These are phyloP conservation scores for Termitomyces sp. DNA, from an alignment of 768 basidiomycete genomes.

Conservation along the genomic window DNA sequence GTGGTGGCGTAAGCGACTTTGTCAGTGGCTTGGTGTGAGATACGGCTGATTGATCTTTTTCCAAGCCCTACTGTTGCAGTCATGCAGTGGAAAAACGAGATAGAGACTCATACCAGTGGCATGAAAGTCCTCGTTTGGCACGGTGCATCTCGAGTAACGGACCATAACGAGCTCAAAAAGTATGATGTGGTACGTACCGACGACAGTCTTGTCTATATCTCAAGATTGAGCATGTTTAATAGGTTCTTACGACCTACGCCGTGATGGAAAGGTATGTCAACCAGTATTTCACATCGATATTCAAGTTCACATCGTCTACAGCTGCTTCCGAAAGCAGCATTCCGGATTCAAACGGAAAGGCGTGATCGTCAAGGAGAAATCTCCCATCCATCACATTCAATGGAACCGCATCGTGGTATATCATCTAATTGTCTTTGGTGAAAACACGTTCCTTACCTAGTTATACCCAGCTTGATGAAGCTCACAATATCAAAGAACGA, in stretches of 20 bases:
- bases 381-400: conserved; percentile 73
- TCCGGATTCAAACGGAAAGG: conserved; percentile 88
- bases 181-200: conserved; percentile 70
- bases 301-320: conserved; percentile 17
- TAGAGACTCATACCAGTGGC: conserved; percentile 77
- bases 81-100: conserved; percentile 92
- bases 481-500: conserved; percentile 97
- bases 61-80: conserved; percentile 48
- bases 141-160: conserved; percentile 64
- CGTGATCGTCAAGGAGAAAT: conserved; percentile 79
- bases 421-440: conserved; percentile 7
- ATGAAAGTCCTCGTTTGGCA: conserved; percentile 93
- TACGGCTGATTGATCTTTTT: conserved; percentile 18
- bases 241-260: conserved; percentile 84
- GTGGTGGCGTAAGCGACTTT: conserved; percentile 74
- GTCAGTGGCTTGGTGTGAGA: conserved; percentile 12
- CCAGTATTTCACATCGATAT: not conserved
- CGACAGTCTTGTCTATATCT: not conserved
- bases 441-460: not conserved
- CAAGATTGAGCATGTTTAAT: not conserved
- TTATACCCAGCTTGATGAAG: conserved; percentile 73
- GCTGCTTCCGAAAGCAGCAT: conserved; percentile 89
- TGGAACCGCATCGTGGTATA: conserved; percentile 80
- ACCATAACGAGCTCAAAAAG: conserved; percentile 66
- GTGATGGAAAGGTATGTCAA: conserved; percentile 61